Percentiles rank a stretch among this genome's conserved stretches.
phyloP scores from a whole-genome alignment of 441 rosid genomes.

The Populus hybrid region DNA sequence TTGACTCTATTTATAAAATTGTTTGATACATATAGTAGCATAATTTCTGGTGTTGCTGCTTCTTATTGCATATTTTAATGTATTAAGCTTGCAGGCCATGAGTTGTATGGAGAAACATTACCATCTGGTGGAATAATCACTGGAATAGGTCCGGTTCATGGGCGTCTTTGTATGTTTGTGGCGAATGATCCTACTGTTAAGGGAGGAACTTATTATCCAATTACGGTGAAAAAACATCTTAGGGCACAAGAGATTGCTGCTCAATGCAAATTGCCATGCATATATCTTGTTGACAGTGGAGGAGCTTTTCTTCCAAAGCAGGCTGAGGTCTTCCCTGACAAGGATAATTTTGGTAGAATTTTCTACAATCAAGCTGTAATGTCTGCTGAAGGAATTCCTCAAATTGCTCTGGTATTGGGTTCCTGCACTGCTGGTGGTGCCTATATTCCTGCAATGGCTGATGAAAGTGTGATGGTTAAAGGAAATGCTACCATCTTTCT shows the following conservation, averaged over 20 bases:
- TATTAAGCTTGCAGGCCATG: constrained; percentile 95
- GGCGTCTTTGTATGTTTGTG: constrained; percentile 93
- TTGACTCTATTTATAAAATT: background rate
- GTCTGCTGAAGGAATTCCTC: constrained; percentile 98
- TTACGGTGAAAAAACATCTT: constrained; percentile 94
- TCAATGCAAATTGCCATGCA: constrained; percentile 77
- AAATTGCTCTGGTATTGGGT: constrained; percentile 90
- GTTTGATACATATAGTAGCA: background rate
- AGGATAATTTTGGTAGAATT: constrained; percentile 91
- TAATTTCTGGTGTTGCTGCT: constrained; percentile 19
- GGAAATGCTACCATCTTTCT: constrained; percentile 96
- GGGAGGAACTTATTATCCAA: constrained; percentile 97
- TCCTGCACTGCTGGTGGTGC: constrained; percentile 99
- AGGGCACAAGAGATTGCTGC: constrained; percentile 98
- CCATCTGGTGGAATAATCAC: constrained; percentile 92
- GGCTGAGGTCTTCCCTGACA: constrained; percentile 96
- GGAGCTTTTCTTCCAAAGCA: constrained; percentile 99
- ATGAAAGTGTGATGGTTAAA: constrained; percentile 98
- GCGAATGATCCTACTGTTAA: constrained; percentile 98
- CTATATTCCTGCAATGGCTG: constrained; percentile 99
- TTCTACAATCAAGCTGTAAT: constrained; percentile 90
- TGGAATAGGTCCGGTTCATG: constrained; percentile 92
- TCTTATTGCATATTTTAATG: constrained; percentile 34
- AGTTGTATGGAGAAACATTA: constrained; percentile 70
- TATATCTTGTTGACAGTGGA: constrained; percentile 95